Evolutionary conservation across 2,329 filamentous ascomycete species (phyloP).

Genomic region (Pseudopithomyces chartarum): DNA sequence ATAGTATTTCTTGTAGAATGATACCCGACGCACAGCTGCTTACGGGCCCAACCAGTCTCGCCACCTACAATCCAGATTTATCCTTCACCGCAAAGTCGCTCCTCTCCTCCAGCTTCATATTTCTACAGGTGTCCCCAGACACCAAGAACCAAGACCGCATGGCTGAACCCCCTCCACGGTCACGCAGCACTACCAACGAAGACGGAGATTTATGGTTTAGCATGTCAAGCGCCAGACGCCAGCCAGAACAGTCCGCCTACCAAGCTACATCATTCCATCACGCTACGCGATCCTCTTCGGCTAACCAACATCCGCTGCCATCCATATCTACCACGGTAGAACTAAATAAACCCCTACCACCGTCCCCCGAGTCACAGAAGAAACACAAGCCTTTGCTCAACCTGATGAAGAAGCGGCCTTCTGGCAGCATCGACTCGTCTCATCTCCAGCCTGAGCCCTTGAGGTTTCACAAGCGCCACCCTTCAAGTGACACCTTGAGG

Average conservation of each 20-base stretch:
- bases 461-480: slow-evolving; percentile 24
- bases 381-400: slow-evolving; percentile 32
- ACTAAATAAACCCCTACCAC: slow-evolving; percentile 38
- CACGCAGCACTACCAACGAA: slow-evolving; percentile 19
- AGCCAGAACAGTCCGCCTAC: slow-evolving; percentile 31
- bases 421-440: slow-evolving; percentile 23
- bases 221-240: slow-evolving; percentile 25
- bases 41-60: slow-evolving; percentile 30
- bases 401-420: slow-evolving; percentile 31
- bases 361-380: slow-evolving; percentile 27
- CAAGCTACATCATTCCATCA: slow-evolving; percentile 30
- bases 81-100: slow-evolving; percentile 25
- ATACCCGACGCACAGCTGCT: slow-evolving; percentile 35
- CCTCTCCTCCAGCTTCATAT: slow-evolving; percentile 23
- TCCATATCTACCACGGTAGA: slow-evolving; percentile 29
- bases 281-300: slow-evolving; percentile 20
- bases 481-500: slow-evolving; percentile 24
- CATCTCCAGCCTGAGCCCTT: slow-evolving; percentile 29
- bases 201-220: slow-evolving; percentile 39
- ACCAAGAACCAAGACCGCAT: slow-evolving; percentile 21
- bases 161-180: slow-evolving; percentile 23
- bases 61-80: slow-evolving; percentile 28
- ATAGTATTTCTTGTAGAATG: slow-evolving; percentile 32
- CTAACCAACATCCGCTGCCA: slow-evolving; percentile 16
- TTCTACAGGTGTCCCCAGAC: slow-evolving; percentile 20